Base-by-base conservation (phyloP, 345 rosid genomes). In the Lumnitzera racemosa region DNA sequence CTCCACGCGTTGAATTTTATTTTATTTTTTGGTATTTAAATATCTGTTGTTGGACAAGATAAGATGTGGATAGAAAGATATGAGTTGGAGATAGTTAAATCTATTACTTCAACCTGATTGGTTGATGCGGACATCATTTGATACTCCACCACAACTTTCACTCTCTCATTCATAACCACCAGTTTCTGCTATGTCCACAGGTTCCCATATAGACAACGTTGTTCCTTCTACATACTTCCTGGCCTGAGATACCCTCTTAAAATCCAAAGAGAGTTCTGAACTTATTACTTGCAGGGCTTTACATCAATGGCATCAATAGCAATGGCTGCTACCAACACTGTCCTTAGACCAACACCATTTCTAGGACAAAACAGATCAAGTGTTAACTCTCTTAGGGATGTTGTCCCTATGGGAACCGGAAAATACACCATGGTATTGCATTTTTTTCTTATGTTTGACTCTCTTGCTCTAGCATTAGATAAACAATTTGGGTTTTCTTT, bases 381-480 rank as follows among this genome's bases (percentile, higher is more conserved):
- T 71, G 80, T 71, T 11, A 89, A 87, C 81, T 68, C 91, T 67
- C 72, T 87, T 27, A 79, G 81, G 73, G 88, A 87, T 77, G 86
- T 67, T 72, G 87, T 87, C 69, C 61, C 91, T 55, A 53, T 74
- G 78, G 91, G 87, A 53, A 68, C 71, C 67, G 78, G 70, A 71
- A 91, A 82, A 52, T 91, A 73, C 88, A 79, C 78, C 60, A 89
- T 91, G 96, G 96, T 92, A 61, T 12, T 27, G 46, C 13, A 13
- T 13, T 52, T 1, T 7, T 55, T 49, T 27, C 15, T 2, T n/a
- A 3, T 29, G 13, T 15, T 57, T 2, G 27, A 47, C 23, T 13
- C 36, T 55, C 31, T 5, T 16, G 15, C 14, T 47, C 49, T 47
- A 16, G 58, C 15, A 25, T 16, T 52, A 0, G 12, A 17, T 9